Conservation (phyloP, 2,329 filamentous ascomycete species). For the Diaporthe vexans region DNA sequence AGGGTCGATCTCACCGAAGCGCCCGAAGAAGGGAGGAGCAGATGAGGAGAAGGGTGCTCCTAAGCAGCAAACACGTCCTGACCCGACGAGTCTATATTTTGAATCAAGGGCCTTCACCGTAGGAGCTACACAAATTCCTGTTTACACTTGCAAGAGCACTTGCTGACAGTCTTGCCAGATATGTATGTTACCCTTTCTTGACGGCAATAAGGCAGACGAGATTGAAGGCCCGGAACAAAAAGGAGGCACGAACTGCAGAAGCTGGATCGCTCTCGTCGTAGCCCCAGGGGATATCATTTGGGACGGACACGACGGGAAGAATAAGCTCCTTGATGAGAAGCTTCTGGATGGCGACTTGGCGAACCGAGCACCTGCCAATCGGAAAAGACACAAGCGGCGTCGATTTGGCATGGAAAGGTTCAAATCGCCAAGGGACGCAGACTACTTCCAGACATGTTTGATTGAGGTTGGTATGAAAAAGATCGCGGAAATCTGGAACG, state of each 20-base stretch:
- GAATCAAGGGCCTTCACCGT: not conserved
- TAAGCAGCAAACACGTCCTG: not conserved
- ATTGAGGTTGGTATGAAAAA: slow-evolving; percentile 1
- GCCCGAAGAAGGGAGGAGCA: not conserved
- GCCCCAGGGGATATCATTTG: not conserved
- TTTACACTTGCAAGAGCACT: not conserved
- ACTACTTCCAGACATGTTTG: slow-evolving; percentile 2
- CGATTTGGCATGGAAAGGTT: not conserved
- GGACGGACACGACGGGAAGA: no score
- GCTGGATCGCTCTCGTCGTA: slow-evolving; percentile 7
- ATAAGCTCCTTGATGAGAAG: not conserved
- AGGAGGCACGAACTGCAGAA: not conserved
- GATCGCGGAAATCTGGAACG: not conserved
- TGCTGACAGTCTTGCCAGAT: not conserved
- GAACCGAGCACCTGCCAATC: not conserved
- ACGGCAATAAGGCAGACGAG: not conserved
- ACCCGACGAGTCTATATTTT: not conserved
- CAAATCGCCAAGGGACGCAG: not conserved
- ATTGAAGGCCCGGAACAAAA: not conserved
- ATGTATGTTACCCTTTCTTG: not conserved
- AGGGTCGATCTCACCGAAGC: not conserved
- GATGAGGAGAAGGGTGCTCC: not conserved
- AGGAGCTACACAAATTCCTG: not conserved
- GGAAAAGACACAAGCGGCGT: not conserved
- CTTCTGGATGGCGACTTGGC: not conserved